phyloP scores from a whole-genome alignment of 345 rosid genomes.

The Pistacia atlantica region DNA sequence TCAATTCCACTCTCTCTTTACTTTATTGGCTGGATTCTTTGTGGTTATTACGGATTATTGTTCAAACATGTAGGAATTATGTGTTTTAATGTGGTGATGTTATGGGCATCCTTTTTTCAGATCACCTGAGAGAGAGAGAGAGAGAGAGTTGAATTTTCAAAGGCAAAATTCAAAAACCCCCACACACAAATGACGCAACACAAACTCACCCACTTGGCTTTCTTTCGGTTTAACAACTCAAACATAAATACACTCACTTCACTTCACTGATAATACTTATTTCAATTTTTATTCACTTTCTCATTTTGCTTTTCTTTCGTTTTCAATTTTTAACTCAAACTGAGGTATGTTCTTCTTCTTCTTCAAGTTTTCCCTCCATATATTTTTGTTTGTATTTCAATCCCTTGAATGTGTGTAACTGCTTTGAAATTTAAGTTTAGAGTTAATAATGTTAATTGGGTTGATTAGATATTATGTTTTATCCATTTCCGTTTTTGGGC shows the following conservation, averaged over 20 bases:
- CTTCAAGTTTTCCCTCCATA: conserved; percentile 7
- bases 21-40: neutral
- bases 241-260: too few species aligned
- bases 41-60: too few species aligned
- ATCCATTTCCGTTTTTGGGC: neutral
- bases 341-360: conserved; percentile 52
- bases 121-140: too few species aligned
- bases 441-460: neutral
- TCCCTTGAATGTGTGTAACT: neutral
- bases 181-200: too few species aligned
- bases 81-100: too few species aligned
- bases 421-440: neutral
- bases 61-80: too few species aligned
- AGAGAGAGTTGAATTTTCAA: too few species aligned
- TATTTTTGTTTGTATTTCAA: neutral
- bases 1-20: too few species aligned
- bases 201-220: neutral
- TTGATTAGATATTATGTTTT: neutral
- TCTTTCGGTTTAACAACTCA: neutral
- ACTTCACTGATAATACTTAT: too few species aligned
- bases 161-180: too few species aligned
- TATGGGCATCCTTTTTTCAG: too few species aligned
- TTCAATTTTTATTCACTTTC: neutral
- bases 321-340: conserved; percentile 10
- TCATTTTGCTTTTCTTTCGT: too few species aligned